Base-by-base conservation (phyloP, 805 yeast genomes). In the Saccharomycopsis sp. region DNA sequence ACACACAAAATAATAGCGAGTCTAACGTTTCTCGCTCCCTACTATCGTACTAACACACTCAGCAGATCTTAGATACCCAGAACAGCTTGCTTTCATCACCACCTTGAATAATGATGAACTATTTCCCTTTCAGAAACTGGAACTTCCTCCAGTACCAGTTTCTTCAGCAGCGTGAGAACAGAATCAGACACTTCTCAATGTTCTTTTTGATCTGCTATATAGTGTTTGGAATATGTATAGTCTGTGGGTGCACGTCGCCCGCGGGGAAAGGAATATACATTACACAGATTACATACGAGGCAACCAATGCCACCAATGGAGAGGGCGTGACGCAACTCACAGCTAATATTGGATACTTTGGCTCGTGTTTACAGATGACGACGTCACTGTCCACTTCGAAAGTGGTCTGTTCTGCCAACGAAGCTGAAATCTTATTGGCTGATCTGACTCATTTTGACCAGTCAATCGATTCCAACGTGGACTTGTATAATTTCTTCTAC, bases 401-500 rank as follows among this genome's bases (percentile, higher is more conserved):
- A 3, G 5, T 55, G 19, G 41, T 38, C 15, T 62, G 64, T 44
- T 49, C 59, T 3, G 47, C 60, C 9, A 62, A 62, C 29, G 64
- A 62, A 47, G 57, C 58, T 9, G 50, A 54, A 5, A 53, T 62
- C n/a, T 50, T 62, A 20, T 49, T 59, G 23, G 50, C 58, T 3
- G 52, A 62, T 25, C 17, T 47, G 3, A 53, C 47, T 22, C 42
- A 54, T 29, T 62, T 62, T 25, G 56, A 59, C 42, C 58, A 55
- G 17, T 20, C 52, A 1, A 38, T 42, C 2, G 35, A 24, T 2
- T 9, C 47, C 9, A 59, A 62, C 47, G 57, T 53, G 8, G 61
- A 59, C 29, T 41, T 62, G 19, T 57, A 56, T 54, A 59, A 62
- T 38, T 62, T 62, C 44, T 57, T 62, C 53, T 55, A 62, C 12